Conservation (phyloP, 2,329 filamentous ascomycete genomes). For the Mariannaea elegans region DNA sequence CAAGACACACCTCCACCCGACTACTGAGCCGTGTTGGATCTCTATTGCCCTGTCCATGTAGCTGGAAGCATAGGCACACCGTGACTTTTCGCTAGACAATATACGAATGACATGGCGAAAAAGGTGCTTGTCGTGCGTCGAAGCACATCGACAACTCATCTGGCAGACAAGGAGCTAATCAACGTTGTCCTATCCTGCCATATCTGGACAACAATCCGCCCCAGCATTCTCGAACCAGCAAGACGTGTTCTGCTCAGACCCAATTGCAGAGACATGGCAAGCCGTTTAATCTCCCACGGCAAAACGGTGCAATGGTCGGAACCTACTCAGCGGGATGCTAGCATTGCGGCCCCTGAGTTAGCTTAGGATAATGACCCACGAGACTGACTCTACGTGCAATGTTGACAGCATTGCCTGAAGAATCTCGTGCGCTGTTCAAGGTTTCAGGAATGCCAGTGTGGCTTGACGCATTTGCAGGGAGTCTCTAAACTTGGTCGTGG, state of each 20-base stretch:
- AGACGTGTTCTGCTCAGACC: neutral
- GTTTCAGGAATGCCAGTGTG: too few relatives aligned
- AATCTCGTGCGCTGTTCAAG: too few relatives aligned
- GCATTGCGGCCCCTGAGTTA: slow-evolving; percentile 3
- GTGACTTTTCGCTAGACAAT: neutral
- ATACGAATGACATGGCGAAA: too few relatives aligned
- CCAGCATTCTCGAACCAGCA: neutral
- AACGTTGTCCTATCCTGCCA: neutral
- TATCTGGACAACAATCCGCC: too few relatives aligned
- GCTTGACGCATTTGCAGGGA: too few relatives aligned
- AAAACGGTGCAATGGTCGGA: slow-evolving; percentile 1
- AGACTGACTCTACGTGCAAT: too few relatives aligned
- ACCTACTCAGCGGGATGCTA: neutral
- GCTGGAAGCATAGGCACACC: neutral
- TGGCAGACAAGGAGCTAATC: neutral
- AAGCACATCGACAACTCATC: neutral
- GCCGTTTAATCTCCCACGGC: slow-evolving; percentile 7
- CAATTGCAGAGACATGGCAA: too few relatives aligned
- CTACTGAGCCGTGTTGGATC: neutral
- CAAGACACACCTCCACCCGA: neutral
- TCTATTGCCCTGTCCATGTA: neutral
- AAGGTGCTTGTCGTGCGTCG: neutral
- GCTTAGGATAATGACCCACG: too few relatives aligned
- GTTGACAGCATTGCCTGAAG: too few relatives aligned
- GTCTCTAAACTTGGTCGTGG: too few relatives aligned